Base-by-base conservation (phyloP, 1,139 yeast genomes). In the Zhuliangozyma parablackwelliae region DNA sequence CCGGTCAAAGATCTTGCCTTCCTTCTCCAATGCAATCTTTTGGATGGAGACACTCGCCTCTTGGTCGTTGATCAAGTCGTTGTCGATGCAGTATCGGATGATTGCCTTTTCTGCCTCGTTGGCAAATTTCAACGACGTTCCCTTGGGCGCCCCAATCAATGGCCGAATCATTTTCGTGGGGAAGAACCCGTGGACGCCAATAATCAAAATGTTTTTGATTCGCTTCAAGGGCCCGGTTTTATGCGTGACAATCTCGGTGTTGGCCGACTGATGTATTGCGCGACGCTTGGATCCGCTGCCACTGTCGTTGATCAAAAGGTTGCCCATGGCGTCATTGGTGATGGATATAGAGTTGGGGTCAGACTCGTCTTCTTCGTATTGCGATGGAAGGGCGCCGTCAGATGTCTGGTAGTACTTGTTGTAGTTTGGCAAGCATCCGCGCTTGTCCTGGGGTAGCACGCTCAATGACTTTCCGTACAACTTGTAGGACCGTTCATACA, bases 131-230 rank as follows among this genome's bases (percentile, higher is more conserved):
- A 82, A 71, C 0, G 97, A 88, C 0, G 97, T 89, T 0, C 97
- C 97, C 11, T 94, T 88, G 4, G 97, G 97, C 41, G 88, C 88
- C 2, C 97, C 97, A 38, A 89, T 81, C 23, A 92, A 55, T 1
- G 96, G 89, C 37, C 97, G 68, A 2, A 92, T 73, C 75, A 88
- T 81, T 45, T 74, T 78, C 2, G 90, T 83, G 0, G 98, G 97
- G 61, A 92, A 88, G 52, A 90, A 92, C 1, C 97, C 97, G 63
- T 92, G 97, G 1, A 92, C 90, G 0, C 98, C 97, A 44, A 92
- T 79, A 26, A 92, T 84, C 30, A 92, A 72, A 1, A 82, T 82
- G 41, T 79, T 76, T 39, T 61, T 64, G 33, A 71, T 64, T 36
- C 57, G 67, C 11, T 48, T 52, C 30, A 67, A 53, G 2, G 66